A percentile compares a stretch with the other conserved stretches of the same genome.
These are phyloP conservation scores for Glaciozyma martinii DNA, from an alignment of 768 basidiomycete genomes.

Conservation along the genomic window DNA sequence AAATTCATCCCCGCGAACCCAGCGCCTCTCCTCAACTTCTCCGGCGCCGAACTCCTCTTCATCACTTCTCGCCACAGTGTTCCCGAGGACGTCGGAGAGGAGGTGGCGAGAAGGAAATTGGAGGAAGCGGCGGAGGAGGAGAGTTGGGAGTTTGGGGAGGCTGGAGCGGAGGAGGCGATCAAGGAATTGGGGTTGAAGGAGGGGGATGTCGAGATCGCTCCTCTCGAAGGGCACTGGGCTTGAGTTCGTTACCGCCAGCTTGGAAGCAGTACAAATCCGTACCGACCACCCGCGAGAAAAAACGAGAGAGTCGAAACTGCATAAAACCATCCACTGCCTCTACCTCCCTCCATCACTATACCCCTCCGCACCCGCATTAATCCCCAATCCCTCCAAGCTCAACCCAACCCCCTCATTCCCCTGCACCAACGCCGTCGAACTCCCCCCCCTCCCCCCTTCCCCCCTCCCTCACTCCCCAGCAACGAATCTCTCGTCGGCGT, in stretches of 20 bases:
- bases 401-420: background rate
- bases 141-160: conserved; percentile 42
- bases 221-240: conserved; percentile 50
- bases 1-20: conserved; percentile 50
- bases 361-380: background rate
- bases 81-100: conserved; percentile 47
- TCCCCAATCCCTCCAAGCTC: background rate
- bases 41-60: conserved; percentile 51
- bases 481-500: conserved; percentile 5
- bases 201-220: conserved; percentile 46
- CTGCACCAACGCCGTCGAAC: conserved; percentile 21
- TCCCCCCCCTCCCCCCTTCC: background rate
- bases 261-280: no score
- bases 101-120: conserved; percentile 18
- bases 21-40: conserved; percentile 50
- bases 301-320: no score
- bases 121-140: conserved; percentile 11
- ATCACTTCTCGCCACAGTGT: conserved; percentile 50
- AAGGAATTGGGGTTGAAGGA: conserved; percentile 47
- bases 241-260: conserved; percentile 24
- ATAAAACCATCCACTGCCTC: no score
- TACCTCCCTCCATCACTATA: no score
- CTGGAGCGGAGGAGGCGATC: conserved; percentile 35
- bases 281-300: no score
- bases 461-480: background rate